A percentile compares a stretch with the other conserved stretches of the same genome.
These are phyloP conservation scores for Aechmea fasciata DNA, from an alignment of 176 grass and related monocot genomes.

Conservation along the genomic window DNA sequence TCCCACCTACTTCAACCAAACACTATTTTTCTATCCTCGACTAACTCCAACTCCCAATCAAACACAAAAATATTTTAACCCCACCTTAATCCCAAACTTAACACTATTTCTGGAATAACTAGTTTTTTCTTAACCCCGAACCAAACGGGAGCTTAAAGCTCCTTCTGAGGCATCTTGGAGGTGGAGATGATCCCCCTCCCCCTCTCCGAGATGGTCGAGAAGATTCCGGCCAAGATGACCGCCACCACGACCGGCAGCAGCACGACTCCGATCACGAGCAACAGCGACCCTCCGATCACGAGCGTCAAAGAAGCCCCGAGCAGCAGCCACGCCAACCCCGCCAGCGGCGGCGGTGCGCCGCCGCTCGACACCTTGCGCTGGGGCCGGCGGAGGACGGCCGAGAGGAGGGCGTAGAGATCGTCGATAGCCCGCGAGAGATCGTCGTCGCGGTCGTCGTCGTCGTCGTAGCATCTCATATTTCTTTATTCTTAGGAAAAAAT, in stretches of 20 bases:
- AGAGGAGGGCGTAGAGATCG: background rate
- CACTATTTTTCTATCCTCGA: too few relatives aligned
- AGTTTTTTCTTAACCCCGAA: too few relatives aligned
- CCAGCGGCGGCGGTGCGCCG: background rate
- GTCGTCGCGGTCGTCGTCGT: background rate
- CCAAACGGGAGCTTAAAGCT: too few relatives aligned
- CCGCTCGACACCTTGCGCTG: background rate
- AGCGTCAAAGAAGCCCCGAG: background rate
- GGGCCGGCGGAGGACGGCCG: background rate
- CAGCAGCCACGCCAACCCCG: background rate
- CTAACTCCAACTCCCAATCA: too few relatives aligned
- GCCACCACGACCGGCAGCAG: background rate
- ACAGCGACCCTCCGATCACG: slow-evolving; percentile 2
- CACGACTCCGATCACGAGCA: slow-evolving; percentile 1
- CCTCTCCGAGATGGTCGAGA: background rate
- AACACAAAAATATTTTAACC: too few relatives aligned
- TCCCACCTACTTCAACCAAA: too few relatives aligned
- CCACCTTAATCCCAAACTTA: too few relatives aligned
- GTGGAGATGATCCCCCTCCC: background rate
- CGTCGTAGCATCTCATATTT: too few relatives aligned
- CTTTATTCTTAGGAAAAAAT: too few relatives aligned
- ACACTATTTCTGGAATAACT: too few relatives aligned
- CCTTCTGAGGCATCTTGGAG: background rate
- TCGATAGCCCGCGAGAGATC: background rate
- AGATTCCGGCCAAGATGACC: background rate